Evolutionary conservation across 2,329 filamentous ascomycete genomes (phyloP).

Genomic region (Monilinia fructicola): DNA sequence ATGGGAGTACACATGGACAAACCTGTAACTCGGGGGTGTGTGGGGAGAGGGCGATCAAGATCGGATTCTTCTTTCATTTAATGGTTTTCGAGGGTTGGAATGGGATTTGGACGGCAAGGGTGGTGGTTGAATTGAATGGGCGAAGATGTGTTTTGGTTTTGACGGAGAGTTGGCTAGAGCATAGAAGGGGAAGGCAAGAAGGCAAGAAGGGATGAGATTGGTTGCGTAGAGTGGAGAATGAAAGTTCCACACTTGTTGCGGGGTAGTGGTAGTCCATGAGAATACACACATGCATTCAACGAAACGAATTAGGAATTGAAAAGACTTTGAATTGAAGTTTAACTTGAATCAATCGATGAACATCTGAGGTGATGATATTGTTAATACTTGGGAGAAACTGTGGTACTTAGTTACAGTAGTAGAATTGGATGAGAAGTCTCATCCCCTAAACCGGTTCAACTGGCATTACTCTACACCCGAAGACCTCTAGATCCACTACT

Average conservation of each 20-base stretch:
- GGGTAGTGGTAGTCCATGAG: background rate
- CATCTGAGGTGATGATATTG: no score
- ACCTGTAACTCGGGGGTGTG: background rate
- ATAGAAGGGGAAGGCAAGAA: background rate
- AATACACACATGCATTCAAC: constrained; percentile 8
- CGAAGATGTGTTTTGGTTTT: background rate
- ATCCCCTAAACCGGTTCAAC: no score
- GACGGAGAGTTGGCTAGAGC: constrained; percentile 2
- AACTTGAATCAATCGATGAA: background rate
- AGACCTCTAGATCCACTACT: no score
- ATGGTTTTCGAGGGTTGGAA: background rate
- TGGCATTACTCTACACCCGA: no score
- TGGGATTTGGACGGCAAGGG: background rate
- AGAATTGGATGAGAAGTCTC: no score
- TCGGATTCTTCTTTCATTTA: constrained; percentile 7
- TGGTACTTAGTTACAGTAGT: no score
- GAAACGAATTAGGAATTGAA: background rate
- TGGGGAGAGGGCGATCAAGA: background rate
- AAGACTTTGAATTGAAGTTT: background rate
- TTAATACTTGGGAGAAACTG: no score
- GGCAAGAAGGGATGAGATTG: background rate
- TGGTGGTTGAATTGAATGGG: background rate
- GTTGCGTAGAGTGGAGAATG: background rate
- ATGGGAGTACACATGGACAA: constrained; percentile 14
- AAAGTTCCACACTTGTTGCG: background rate